Evolutionary conservation across 176 grass and related monocot genomes (phyloP), one percentile per base, ranked within the genome.

Genomic region (Chrysopogon serrulatus): DNA sequence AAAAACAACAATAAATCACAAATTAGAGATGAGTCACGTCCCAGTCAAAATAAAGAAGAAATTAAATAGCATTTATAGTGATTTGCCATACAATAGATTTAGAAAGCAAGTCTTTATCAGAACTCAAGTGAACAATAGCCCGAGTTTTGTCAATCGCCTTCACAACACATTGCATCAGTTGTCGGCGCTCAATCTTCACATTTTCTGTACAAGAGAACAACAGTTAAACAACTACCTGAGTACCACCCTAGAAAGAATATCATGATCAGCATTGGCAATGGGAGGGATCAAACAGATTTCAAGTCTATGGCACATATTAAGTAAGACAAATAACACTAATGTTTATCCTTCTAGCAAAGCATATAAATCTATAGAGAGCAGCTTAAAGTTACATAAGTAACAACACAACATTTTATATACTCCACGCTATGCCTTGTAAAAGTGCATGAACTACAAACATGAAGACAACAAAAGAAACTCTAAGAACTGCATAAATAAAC

Each of bases 71-170:
- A 36, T 16, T 3, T 57, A 65, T 42, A 91, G 35, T 65, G 17
- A 10, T 27, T 73, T 64, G 75, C 59, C 91, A 74, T 95, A 98
- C 96, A 65, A 88, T 81, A 79, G 78, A 90, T 89, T 95, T 98
- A 45, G 91, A 90, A 48, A 93, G 82, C 51, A 98, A 85, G 10
- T 91, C 87, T 73, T 88, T 42, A 88, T 98, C 88, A 33, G 85
- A 93, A 88, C 79, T 90, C 83, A 98, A 85, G 69, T 92, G 83
- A 88, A 93, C 73, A 82, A 98, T 91, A 49, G 80, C 76, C 61
- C 93, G 91, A 87, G 54, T 48, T 92, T 95, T 98, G 87, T 98
- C 91, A 27, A 95, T 86, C 16, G 75, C 79, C 82, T 91, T 95
- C 49, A 92, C 92, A 60, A 83, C 87, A 93, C 96, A 93, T 42